Percentiles rank a stretch among this genome's conserved stretches.
Conservation (phyloP, 257 asterid species). For the Verbascum thapsus region DNA sequence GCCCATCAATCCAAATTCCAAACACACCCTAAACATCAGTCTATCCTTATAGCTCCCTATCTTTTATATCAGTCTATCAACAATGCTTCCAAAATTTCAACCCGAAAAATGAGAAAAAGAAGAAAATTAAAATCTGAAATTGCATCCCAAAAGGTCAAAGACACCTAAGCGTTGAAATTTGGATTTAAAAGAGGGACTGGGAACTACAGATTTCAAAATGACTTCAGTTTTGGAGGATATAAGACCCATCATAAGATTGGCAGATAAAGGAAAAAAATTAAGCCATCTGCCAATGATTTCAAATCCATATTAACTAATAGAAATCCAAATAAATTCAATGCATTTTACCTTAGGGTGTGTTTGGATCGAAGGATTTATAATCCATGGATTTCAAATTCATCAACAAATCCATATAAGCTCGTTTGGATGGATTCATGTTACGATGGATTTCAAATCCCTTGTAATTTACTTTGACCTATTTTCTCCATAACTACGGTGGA, state of each 20-base stretch:
- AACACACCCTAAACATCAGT: no score
- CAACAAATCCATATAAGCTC: no score
- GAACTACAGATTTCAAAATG: not conserved
- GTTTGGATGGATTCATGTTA: no score
- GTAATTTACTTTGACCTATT: no score
- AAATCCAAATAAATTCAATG: not conserved
- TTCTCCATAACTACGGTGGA: no score
- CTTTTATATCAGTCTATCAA: not conserved
- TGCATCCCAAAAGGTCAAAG: not conserved
- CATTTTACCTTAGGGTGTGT: not conserved
- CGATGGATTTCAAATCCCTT: no score
- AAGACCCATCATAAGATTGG: not conserved
- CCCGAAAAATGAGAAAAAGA: no score
- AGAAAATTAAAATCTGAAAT: no score
- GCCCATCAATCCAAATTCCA: no score
- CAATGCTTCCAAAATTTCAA: not conserved
- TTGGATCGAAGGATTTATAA: no score
- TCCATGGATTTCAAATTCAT: no score
- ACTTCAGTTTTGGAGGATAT: not conserved
- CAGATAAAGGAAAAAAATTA: no score
- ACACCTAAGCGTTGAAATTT: not conserved
- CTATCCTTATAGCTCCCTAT: not conserved
- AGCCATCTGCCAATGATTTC: not conserved
- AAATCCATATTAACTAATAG: conserved; percentile 5
- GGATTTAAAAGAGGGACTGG: not conserved